A percentile compares a stretch with the other conserved stretches of the same genome.
These are phyloP conservation scores for Stephania cephalantha DNA, from an alignment of 164 flowering plant genomes.

Conservation along the genomic window DNA sequence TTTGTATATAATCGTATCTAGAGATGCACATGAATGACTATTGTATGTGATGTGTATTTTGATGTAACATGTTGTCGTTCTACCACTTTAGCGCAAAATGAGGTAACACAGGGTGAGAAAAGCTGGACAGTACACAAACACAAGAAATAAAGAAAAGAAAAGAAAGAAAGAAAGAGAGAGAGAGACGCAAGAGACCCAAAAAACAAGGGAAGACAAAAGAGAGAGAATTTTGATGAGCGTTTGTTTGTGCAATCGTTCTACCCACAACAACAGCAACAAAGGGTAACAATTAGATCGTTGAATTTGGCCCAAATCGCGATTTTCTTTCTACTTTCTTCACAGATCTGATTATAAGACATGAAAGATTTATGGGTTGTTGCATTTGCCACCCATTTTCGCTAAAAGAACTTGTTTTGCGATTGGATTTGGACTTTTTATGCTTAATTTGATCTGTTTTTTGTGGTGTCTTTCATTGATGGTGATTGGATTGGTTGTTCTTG, in stretches of 20 bases:
- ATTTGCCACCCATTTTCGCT: neutral
- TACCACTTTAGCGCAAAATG: too few species aligned
- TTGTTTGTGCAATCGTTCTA: neutral
- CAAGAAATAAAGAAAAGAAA: too few species aligned
- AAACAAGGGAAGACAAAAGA: neutral
- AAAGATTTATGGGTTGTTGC: neutral
- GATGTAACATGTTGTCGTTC: too few species aligned
- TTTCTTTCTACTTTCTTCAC: neutral
- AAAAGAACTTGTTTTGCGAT: neutral
- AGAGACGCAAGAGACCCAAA: neutral
- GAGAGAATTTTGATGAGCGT: neutral
- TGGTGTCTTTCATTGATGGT: neutral
- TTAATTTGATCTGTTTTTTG: neutral
- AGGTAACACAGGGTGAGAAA: too few species aligned
- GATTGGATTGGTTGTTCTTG: neutral
- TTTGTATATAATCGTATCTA: too few species aligned
- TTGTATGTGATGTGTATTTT: too few species aligned
- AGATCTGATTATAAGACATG: neutral
- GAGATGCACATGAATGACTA: too few species aligned
- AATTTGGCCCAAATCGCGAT: neutral
- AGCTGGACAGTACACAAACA: too few species aligned
- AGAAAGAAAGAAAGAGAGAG: too few species aligned
- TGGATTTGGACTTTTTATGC: neutral
- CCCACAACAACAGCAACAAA: neutral
- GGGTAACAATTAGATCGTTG: neutral